A percentile compares a stretch with the other conserved stretches of the same genome.
Evolutionary conservation across 2,329 filamentous ascomycete genomes (phyloP).

Genomic region (Microcyclospora pomicola): DNA sequence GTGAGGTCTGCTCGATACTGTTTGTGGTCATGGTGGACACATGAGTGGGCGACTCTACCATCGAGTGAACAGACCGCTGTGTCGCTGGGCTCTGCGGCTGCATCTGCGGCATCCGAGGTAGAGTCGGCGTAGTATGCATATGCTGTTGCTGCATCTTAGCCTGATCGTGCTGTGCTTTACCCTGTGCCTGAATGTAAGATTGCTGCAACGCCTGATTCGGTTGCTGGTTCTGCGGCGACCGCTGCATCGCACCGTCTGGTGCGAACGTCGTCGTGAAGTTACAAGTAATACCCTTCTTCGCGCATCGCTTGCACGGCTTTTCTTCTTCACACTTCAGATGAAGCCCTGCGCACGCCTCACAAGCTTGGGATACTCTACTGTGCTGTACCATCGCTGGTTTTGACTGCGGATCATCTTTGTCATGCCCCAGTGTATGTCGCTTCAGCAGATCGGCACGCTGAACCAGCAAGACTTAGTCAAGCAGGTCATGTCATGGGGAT

Average conservation of each 20-base stretch:
- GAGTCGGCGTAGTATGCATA: slow-evolving; percentile 6
- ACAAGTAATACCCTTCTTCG: slow-evolving; percentile 35
- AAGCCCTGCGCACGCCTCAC: slow-evolving; percentile 37
- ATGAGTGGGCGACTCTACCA: not conserved
- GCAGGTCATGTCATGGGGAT: too few species aligned
- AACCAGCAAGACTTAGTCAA: too few species aligned
- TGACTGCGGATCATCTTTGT: slow-evolving; percentile 19
- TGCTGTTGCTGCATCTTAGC: slow-evolving; percentile 2
- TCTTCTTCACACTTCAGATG: slow-evolving; percentile 42
- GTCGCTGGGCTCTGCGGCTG: slow-evolving; percentile 10
- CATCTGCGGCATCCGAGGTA: slow-evolving; percentile 11
- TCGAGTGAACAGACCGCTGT: not conserved
- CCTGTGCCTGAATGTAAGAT: not conserved
- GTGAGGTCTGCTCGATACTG: slow-evolving; percentile 10
- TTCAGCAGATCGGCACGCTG: slow-evolving; percentile 36
- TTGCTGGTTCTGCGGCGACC: slow-evolving; percentile 8
- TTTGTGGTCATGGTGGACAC: slow-evolving; percentile 12
- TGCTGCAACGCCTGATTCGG: not conserved
- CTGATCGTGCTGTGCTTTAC: not conserved
- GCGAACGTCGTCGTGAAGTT: slow-evolving; percentile 18
- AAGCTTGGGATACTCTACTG: slow-evolving; percentile 35
- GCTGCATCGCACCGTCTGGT: slow-evolving; percentile 8
- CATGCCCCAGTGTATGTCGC: slow-evolving; percentile 35
- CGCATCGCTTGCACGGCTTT: slow-evolving; percentile 40
- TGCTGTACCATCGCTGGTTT: slow-evolving; percentile 20